phyloP scores from a whole-genome alignment of 805 yeast genomes.

The Nakazawaea ishiwadae region DNA sequence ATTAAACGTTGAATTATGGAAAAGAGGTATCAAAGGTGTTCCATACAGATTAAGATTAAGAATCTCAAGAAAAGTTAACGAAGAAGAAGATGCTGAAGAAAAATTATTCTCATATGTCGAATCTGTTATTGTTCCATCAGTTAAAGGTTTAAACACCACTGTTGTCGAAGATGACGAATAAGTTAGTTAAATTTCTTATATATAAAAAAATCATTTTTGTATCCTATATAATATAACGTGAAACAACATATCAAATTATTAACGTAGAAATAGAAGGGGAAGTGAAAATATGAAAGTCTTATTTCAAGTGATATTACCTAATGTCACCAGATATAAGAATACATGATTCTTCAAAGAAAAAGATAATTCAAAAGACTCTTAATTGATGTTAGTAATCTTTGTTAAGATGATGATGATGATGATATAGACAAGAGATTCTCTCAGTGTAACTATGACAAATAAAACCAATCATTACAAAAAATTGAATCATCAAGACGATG shows the following conservation, averaged over 20 bases:
- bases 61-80: slow-evolving; percentile 99
- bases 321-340: too few species aligned
- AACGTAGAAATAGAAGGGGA: too few species aligned
- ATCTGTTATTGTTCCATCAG: slow-evolving; percentile 90
- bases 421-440: too few species aligned
- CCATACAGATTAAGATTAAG: slow-evolving; percentile 97
- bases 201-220: not conserved
- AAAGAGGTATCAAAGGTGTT: slow-evolving; percentile 99
- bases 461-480: slow-evolving; percentile 59
- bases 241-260: too few species aligned
- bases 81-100: slow-evolving; percentile 98
- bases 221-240: not conserved
- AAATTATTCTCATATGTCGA: slow-evolving; percentile 97
- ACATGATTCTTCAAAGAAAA: too few species aligned
- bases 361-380: too few species aligned
- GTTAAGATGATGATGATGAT: too few species aligned
- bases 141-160: slow-evolving; percentile 97
- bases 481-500: slow-evolving; percentile 50
- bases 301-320: too few species aligned
- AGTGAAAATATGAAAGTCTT: too few species aligned
- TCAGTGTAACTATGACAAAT: slow-evolving; percentile 90
- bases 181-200: slow-evolving; percentile 13
- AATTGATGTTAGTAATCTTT: too few species aligned
- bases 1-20: slow-evolving; percentile 98
- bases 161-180: slow-evolving; percentile 73